Base-by-base conservation (phyloP, 208 protist genomes). In the Porcisia deanei region DNA sequence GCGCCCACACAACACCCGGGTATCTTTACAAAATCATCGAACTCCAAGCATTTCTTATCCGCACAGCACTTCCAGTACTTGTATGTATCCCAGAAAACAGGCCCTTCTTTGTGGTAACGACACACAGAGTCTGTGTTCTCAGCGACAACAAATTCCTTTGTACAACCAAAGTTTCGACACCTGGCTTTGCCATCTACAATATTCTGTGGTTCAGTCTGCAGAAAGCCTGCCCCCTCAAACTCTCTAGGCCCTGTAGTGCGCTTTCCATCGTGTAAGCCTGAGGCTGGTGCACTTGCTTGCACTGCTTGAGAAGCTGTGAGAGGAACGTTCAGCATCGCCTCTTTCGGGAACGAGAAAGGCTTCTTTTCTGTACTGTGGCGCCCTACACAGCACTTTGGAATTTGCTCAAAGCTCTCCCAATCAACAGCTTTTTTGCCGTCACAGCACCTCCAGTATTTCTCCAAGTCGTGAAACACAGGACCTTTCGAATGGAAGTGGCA, bases 51-150 rank as follows among this genome's bases (percentile, higher is more conserved):
- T 66, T 95, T 94, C 73, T 94, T 93, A 20, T 91, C 72, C 30
- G 91, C 87, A 64, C 93, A 97, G 79, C 93, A 97, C 73, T 93
- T 93, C 91, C 93, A 97, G 74, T 97, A 97, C 71, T 94, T 94
- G 69, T 94, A 93, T 8, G 91, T 95, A 54, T 97, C 91, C 87
- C 89, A 94, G 55, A 96, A 95, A 2, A 97, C 91, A 30, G 93
- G 91, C 12, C 93, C 93, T 5, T 82, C 86, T 43, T 81, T 86
- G 80, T 97, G 93, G 55, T 89, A 93, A 12, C 47, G 75, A 63
- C 93, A 97, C 20, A 90, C 82, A 0, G 71, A 87, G 9, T 85
- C 72, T 22, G 76, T 75, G 77, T 97, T 97, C 10, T 97, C 91
- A 0, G 74, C 75, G 12, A 95, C 93, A 34, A 92, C 85, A 74